Evolutionary conservation across 2,329 filamentous ascomycete genomes (phyloP).

Genomic region (Cordyceps sp.): DNA sequence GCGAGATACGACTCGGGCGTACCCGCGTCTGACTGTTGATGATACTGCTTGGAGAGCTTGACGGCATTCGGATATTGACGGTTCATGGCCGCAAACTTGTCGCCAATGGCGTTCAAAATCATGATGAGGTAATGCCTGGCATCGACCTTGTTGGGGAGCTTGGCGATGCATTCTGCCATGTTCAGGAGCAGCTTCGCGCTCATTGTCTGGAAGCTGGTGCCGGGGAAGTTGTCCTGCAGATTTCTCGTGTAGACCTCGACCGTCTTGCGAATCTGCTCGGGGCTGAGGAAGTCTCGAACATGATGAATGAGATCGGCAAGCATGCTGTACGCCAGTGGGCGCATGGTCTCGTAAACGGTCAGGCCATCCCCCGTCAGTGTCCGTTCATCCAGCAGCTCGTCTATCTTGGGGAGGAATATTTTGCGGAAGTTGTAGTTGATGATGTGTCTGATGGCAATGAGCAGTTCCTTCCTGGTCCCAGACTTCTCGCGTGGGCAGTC

Average conservation of each 20-base stretch:
- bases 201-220: conserved; percentile 99
- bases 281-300: conserved; percentile 72
- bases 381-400: conserved; percentile 83
- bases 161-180: conserved; percentile 96
- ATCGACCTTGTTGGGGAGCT: conserved; percentile 82
- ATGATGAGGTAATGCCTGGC: conserved; percentile 91
- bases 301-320: conserved; percentile 96
- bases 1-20: conserved; percentile 66
- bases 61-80: conserved; percentile 87
- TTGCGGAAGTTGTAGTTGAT: conserved; percentile 98
- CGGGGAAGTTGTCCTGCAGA: conserved; percentile 85
- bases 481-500: conserved; percentile 94
- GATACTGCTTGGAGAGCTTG: conserved; percentile 70
- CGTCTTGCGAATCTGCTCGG: conserved; percentile 85
- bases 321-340: conserved; percentile 94
- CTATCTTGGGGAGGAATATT: conserved; percentile 87
- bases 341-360: conserved; percentile 92
- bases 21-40: conserved; percentile 46
- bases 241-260: conserved; percentile 97
- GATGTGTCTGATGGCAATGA: conserved; percentile 94
- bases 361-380: conserved; percentile 90
- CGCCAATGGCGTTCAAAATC: conserved; percentile 93
- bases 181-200: conserved; percentile 93
- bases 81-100: conserved; percentile 98
- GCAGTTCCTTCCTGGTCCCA: conserved; percentile 77